A percentile compares a stretch with the other conserved stretches of the same genome.
These are phyloP conservation scores for Rugonectria rugulosa DNA, from an alignment of 2,329 filamentous ascomycete genomes.

Conservation along the genomic window DNA sequence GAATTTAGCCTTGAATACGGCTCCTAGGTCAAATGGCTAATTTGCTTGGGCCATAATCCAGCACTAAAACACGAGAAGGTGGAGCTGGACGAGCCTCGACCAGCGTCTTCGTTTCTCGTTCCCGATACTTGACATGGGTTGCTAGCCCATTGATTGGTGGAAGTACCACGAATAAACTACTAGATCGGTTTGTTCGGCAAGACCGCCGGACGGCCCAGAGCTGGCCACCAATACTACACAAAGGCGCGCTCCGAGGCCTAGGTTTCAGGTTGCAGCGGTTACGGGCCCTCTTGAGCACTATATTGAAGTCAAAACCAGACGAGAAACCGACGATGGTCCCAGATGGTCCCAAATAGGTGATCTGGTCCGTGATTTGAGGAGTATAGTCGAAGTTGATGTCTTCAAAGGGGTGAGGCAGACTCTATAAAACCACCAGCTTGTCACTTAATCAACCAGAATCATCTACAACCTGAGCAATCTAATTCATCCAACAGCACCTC, in stretches of 20 bases:
- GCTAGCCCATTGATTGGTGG: background rate
- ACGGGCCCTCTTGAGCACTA: background rate
- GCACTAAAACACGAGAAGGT: background rate
- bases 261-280: slow-evolving; percentile 7
- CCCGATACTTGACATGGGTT: background rate
- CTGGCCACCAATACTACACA: slow-evolving; percentile 7
- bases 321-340: background rate
- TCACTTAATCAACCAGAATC: too few relatives aligned
- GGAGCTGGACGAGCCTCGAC: background rate
- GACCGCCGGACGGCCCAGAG: background rate
- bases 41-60: too few relatives aligned
- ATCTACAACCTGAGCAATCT: background rate
- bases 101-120: background rate
- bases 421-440: slow-evolving; percentile 4
- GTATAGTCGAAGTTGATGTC: background rate
- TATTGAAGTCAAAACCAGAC: background rate
- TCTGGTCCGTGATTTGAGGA: slow-evolving; percentile 10
- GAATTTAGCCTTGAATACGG: background rate
- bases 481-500: background rate
- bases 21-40: background rate
- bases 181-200: slow-evolving; percentile 3
- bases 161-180: background rate
- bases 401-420: background rate
- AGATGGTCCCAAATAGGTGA: background rate
- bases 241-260: background rate